Evolutionary conservation across 192 early-diverging fungal genomes (phyloP).

Genomic region (Coemansia erecta): DNA sequence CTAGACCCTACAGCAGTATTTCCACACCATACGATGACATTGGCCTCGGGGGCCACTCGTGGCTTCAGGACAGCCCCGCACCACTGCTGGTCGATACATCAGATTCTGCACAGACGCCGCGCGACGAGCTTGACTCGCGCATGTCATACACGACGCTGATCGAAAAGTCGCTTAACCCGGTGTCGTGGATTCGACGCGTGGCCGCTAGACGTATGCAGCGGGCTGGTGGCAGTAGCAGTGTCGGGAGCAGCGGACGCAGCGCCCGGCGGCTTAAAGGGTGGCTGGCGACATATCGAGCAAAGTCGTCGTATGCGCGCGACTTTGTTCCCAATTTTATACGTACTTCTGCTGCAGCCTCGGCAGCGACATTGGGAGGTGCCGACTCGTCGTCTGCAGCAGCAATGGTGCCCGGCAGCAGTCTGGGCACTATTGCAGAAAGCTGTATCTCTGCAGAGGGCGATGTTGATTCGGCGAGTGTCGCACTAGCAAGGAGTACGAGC

Average conservation of each 20-base stretch:
- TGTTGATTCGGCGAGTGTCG: too few species aligned
- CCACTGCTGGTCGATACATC: neutral
- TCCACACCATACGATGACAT: conserved; percentile 42
- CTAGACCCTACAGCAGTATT: conserved; percentile 26
- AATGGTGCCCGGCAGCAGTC: neutral
- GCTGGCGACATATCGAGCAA: conserved; percentile 38
- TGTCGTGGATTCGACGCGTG: conserved; percentile 39
- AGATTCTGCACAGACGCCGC: neutral
- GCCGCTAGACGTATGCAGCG: conserved; percentile 36
- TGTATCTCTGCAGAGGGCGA: too few species aligned
- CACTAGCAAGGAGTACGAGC: too few species aligned
- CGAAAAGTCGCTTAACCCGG: conserved; percentile 45
- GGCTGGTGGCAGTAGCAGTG: neutral
- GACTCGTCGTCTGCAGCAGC: neutral
- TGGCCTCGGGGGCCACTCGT: conserved; percentile 20
- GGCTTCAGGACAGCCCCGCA: conserved; percentile 25
- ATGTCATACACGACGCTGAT: conserved; percentile 11
- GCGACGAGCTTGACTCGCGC: neutral
- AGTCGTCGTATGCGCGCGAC: conserved; percentile 23
- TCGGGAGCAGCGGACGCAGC: conserved; percentile 4
- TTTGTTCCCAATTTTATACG: conserved; percentile 21
- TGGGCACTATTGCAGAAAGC: too few species aligned
- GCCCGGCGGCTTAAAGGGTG: conserved; percentile 30
- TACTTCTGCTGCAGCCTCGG: neutral
- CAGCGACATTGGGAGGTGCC: neutral